Evolutionary conservation across 2,329 filamentous ascomycete species (phyloP).

Genomic region (Ascochyta rabiei): DNA sequence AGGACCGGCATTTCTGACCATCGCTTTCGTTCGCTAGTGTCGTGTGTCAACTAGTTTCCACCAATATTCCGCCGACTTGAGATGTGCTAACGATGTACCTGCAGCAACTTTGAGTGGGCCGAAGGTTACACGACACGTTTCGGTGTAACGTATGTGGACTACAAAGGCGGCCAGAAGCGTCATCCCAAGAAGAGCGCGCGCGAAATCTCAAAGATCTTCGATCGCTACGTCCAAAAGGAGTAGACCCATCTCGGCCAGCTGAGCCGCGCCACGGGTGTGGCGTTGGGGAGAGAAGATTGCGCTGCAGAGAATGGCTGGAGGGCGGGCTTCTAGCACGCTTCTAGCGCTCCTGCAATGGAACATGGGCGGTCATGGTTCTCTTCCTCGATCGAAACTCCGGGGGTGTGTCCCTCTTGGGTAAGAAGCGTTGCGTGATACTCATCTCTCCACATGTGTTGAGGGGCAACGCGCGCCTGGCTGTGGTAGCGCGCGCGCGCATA

Average conservation of each 20-base stretch:
- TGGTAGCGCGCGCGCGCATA: neutral
- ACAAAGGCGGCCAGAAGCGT: slow-evolving; percentile 77
- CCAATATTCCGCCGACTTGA: neutral
- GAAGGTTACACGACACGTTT: slow-evolving; percentile 88
- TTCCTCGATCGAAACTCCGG: slow-evolving; percentile 2
- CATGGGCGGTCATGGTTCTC: neutral
- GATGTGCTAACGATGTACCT: slow-evolving; percentile 31
- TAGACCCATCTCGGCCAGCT: slow-evolving; percentile 26
- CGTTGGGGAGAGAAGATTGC: slow-evolving; percentile 15
- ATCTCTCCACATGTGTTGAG: slow-evolving; percentile 12
- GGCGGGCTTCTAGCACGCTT: slow-evolving; percentile 27
- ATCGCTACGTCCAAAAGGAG: slow-evolving; percentile 69
- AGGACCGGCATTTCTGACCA: neutral
- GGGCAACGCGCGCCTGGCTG: neutral
- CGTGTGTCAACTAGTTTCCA: neutral
- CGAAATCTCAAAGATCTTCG: slow-evolving; percentile 73
- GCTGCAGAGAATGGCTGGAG: slow-evolving; percentile 15
- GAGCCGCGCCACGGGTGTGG: slow-evolving; percentile 19
- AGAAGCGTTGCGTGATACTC: slow-evolving; percentile 9
- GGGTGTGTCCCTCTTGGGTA: slow-evolving; percentile 3
- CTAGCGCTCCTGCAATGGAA: slow-evolving; percentile 25
- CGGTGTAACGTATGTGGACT: slow-evolving; percentile 84
- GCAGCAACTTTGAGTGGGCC: slow-evolving; percentile 86
- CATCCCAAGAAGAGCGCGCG: slow-evolving; percentile 84
- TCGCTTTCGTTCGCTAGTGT: neutral